phyloP scores from a whole-genome alignment of 2,329 filamentous ascomycete genomes.

The Neodidymelliopsis sp. region DNA sequence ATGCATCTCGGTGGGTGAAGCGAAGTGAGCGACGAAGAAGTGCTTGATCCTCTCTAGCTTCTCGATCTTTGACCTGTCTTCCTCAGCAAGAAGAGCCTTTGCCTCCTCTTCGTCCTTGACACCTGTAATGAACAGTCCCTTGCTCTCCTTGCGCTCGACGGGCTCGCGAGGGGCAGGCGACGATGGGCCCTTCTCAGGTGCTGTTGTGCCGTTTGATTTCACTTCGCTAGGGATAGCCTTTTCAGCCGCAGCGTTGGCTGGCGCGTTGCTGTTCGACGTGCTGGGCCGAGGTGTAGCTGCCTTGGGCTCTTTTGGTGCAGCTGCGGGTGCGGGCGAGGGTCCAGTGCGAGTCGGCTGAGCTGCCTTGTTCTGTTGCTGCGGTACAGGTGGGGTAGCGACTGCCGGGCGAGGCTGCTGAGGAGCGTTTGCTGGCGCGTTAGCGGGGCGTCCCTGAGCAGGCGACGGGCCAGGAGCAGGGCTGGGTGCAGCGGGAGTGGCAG shows the following conservation, averaged over 20 bases:
- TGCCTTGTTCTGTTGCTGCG: constrained; percentile 51
- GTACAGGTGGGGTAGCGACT: constrained; percentile 46
- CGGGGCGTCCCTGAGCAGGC: constrained; percentile 42
- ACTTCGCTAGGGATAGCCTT: constrained; percentile 52
- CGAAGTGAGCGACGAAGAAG: constrained; percentile 88
- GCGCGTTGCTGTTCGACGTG: constrained; percentile 35
- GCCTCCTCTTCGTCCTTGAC: constrained; percentile 84
- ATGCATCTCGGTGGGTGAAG: constrained; percentile 79
- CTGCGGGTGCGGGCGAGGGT: constrained; percentile 50
- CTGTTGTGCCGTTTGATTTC: constrained; percentile 59
- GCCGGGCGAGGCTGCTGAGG: constrained; percentile 44
- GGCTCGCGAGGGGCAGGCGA: constrained; percentile 59
- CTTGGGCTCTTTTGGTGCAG: constrained; percentile 56
- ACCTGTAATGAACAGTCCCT: constrained; percentile 90
- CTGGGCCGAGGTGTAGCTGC: constrained; percentile 58
- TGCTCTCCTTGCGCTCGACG: constrained; percentile 67
- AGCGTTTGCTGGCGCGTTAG: constrained; percentile 41
- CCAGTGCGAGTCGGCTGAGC: constrained; percentile 49
- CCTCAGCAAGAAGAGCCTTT: constrained; percentile 80
- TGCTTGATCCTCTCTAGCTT: constrained; percentile 73
- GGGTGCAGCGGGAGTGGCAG: constrained; percentile 49
- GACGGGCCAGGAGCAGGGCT: constrained; percentile 50
- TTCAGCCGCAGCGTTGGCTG: constrained; percentile 46
- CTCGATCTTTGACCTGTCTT: constrained; percentile 81
- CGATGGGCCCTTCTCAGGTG: constrained; percentile 48